Evolutionary conservation across 2,329 filamentous ascomycete genomes (phyloP).

Genomic region (Ascochyta clinopodiicola): DNA sequence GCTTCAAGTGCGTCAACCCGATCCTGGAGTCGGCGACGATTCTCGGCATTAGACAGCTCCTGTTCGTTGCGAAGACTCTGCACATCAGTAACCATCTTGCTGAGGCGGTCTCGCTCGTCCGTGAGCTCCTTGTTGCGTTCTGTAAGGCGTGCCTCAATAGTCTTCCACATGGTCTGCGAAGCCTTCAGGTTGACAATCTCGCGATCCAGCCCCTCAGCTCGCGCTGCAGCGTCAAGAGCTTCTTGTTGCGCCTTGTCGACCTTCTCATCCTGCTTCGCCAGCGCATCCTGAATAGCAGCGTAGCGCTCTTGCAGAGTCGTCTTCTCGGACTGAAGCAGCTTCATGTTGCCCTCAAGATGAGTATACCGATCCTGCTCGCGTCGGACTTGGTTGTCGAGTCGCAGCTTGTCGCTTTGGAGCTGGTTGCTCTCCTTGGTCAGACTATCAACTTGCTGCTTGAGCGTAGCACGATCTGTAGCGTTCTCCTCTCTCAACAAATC

Average conservation of each 20-base stretch:
- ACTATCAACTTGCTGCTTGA: slow-evolving; percentile 84
- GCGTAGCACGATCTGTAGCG: slow-evolving; percentile 76
- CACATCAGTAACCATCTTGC: slow-evolving; percentile 80
- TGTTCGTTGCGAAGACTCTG: slow-evolving; percentile 93
- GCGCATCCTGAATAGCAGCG: slow-evolving; percentile 76
- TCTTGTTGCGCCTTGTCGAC: slow-evolving; percentile 94
- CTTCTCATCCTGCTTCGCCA: slow-evolving; percentile 86
- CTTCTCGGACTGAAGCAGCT: slow-evolving; percentile 83
- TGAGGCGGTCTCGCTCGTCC: slow-evolving; percentile 84
- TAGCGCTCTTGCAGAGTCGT: slow-evolving; percentile 83
- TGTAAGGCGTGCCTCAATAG: slow-evolving; percentile 84
- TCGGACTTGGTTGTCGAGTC: slow-evolving; percentile 78
- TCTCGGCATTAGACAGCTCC: slow-evolving; percentile 82
- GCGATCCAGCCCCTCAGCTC: slow-evolving; percentile 85
- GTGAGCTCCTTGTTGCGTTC: slow-evolving; percentile 86
- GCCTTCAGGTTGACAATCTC: slow-evolving; percentile 93
- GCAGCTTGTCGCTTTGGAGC: slow-evolving; percentile 82
- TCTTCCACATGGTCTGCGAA: slow-evolving; percentile 93
- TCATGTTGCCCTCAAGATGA: slow-evolving; percentile 88
- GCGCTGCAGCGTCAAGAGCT: slow-evolving; percentile 80
- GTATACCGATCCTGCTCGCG: slow-evolving; percentile 84
- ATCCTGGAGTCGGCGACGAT: slow-evolving; percentile 76
- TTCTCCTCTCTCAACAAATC: slow-evolving; percentile 90
- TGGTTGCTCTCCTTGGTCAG: slow-evolving; percentile 82
- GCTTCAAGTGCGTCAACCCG: slow-evolving; percentile 80